Evolutionary conservation across 495 filamentous ascomycete species (phyloP).

Genomic region (Pyronema omphalodes): DNA sequence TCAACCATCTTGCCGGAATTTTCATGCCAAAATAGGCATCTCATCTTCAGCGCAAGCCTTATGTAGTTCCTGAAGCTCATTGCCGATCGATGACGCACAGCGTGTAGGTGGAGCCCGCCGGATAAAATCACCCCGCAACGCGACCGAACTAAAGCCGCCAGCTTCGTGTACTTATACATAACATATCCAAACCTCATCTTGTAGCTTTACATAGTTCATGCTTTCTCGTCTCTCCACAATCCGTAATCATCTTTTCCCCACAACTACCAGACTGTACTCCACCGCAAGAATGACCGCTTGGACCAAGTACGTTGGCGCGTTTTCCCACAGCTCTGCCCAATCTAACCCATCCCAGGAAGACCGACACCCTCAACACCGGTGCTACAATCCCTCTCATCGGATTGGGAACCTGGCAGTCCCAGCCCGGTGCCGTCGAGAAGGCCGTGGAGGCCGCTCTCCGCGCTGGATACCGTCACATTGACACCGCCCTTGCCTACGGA

Average conservation of each 20-base stretch:
- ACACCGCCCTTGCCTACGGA: conserved; percentile 62
- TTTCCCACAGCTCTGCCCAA: neutral
- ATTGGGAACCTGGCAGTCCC: conserved; percentile 43
- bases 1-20: too few relatives aligned
- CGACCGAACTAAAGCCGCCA: neutral
- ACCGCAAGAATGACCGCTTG: conserved; percentile 3
- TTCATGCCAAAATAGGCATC: too few relatives aligned
- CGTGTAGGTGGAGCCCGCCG: neutral
- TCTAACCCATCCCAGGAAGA: conserved; percentile 26
- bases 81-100: too few relatives aligned
- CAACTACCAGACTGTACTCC: neutral
- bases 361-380: conserved; percentile 62
- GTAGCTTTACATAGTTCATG: neutral
- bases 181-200: neutral
- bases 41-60: too few relatives aligned
- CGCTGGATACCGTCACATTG: conserved; percentile 56
- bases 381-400: conserved; percentile 42
- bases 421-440: conserved; percentile 64
- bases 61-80: too few relatives aligned
- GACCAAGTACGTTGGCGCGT: conserved; percentile 1
- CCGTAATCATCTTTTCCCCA: neutral
- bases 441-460: conserved; percentile 45
- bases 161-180: too few relatives aligned
- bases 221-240: neutral
- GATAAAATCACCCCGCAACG: neutral